Evolutionary conservation across 371 early-diverging fungal species (phyloP).

Genomic region (Saksenaea oblongispora): DNA sequence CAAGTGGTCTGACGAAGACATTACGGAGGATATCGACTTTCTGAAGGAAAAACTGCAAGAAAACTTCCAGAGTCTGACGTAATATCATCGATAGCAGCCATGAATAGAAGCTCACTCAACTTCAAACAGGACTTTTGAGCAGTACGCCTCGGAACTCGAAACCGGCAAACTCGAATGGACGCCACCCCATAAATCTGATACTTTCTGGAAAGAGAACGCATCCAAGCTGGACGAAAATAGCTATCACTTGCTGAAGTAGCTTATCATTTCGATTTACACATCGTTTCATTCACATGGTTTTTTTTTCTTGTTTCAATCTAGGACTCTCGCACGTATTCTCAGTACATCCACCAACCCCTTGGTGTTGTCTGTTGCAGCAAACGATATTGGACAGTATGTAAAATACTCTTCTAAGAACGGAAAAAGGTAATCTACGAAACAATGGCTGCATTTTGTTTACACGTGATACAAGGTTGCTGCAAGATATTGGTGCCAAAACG

Average conservation of each 20-base stretch:
- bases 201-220: slow-evolving; percentile 93
- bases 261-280: too few species aligned
- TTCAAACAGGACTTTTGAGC: slow-evolving; percentile 83
- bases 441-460: background rate
- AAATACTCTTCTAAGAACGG: slow-evolving; percentile 78
- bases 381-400: slow-evolving; percentile 93
- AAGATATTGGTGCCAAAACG: slow-evolving; percentile 90
- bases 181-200: slow-evolving; percentile 88
- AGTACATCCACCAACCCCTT: slow-evolving; percentile 64
- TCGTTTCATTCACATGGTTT: background rate
- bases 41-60: slow-evolving; percentile 75
- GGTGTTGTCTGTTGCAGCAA: slow-evolving; percentile 85
- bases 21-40: slow-evolving; percentile 77
- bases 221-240: slow-evolving; percentile 76
- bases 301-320: slow-evolving; percentile 19
- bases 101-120: background rate
- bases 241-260: slow-evolving; percentile 68
- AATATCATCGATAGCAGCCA: slow-evolving; percentile 11
- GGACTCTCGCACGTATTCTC: slow-evolving; percentile 67
- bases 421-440: slow-evolving; percentile 63
- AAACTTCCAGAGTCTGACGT: slow-evolving; percentile 75
- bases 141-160: slow-evolving; percentile 86
- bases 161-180: slow-evolving; percentile 92
- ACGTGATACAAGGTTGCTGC: slow-evolving; percentile 60
- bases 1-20: slow-evolving; percentile 91